Conservation (phyloP, 257 asterid genomes). For the Rehmannia glutinosa region DNA sequence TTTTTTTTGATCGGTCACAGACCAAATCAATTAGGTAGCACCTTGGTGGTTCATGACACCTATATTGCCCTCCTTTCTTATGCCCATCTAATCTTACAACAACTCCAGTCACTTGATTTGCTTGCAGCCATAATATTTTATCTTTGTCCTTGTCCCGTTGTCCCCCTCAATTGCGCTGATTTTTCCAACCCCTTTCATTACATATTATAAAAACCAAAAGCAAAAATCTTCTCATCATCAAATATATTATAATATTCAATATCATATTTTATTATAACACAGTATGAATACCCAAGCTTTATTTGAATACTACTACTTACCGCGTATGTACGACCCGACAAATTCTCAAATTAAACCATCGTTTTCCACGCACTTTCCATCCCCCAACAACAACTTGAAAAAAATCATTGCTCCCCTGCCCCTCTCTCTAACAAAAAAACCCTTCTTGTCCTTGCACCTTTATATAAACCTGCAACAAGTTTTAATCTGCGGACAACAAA, state of each 20-base stretch:
- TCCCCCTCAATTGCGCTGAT: conserved; percentile 23
- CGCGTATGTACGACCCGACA: conserved; percentile 33
- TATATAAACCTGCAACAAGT: background rate
- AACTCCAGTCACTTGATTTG: conserved; percentile 24
- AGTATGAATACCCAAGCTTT: too few relatives aligned
- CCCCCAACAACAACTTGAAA: conserved; percentile 7
- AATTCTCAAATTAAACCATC: conserved; percentile 13
- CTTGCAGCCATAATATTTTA: background rate
- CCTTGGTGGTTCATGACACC: conserved; percentile 12
- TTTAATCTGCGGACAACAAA: conserved; percentile 2
- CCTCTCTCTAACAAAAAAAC: background rate
- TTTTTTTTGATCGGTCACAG: too few relatives aligned
- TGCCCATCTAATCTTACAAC: conserved; percentile 20
- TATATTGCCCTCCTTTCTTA: background rate
- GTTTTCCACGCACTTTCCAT: conserved; percentile 33
- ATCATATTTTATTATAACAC: too few relatives aligned
- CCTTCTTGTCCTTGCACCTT: background rate
- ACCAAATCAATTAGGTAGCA: conserved; percentile 10
- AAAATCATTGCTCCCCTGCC: conserved; percentile 2
- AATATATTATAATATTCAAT: too few relatives aligned
- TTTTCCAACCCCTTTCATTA: background rate
- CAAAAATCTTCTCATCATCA: background rate
- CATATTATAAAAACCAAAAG: background rate
- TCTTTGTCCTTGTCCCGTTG: conserved; percentile 20
- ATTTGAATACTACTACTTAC: background rate